phyloP scores from a whole-genome alignment of 768 basidiomycete species.

The Gautieria morchelliformis region DNA sequence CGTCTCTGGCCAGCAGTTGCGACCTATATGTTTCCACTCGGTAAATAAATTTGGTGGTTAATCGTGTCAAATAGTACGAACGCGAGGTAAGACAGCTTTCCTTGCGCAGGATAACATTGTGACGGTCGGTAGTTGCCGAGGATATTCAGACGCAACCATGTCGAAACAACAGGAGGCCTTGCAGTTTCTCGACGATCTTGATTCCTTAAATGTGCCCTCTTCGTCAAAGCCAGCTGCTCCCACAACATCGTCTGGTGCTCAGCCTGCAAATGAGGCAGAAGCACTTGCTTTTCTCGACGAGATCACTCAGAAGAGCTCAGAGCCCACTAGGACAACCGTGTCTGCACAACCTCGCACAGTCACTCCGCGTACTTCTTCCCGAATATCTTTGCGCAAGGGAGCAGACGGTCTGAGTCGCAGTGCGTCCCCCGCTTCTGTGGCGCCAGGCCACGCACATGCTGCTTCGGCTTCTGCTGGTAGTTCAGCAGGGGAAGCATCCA shows the following conservation, averaged over 20 bases:
- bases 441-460: constrained; percentile 16
- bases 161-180: constrained; percentile 84
- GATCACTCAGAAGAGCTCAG: constrained; percentile 84
- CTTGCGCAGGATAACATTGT: constrained; percentile 60
- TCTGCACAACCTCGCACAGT: constrained; percentile 36
- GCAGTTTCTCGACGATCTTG: constrained; percentile 89
- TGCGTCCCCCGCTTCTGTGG: constrained; percentile 13
- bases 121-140: constrained; percentile 13
- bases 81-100: constrained; percentile 60
- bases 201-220: constrained; percentile 41
- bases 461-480: constrained; percentile 12
- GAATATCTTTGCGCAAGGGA: constrained; percentile 10
- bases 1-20: constrained; percentile 79
- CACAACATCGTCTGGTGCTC: constrained; percentile 14
- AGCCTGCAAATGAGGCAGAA: constrained; percentile 35
- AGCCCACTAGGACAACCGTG: constrained; percentile 53
- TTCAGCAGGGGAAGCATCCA: constrained; percentile 12
- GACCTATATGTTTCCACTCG: constrained; percentile 30
- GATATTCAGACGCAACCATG: constrained; percentile 24
- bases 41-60: constrained; percentile 7
- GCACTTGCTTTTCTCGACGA: constrained; percentile 92
- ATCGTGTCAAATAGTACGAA: constrained; percentile 22
- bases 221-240: constrained; percentile 3
- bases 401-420: constrained; percentile 19
- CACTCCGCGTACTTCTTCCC: constrained; percentile 35